Conservation (phyloP, 202 grass and related monocot species). For the Brachypodium distachyon region DNA sequence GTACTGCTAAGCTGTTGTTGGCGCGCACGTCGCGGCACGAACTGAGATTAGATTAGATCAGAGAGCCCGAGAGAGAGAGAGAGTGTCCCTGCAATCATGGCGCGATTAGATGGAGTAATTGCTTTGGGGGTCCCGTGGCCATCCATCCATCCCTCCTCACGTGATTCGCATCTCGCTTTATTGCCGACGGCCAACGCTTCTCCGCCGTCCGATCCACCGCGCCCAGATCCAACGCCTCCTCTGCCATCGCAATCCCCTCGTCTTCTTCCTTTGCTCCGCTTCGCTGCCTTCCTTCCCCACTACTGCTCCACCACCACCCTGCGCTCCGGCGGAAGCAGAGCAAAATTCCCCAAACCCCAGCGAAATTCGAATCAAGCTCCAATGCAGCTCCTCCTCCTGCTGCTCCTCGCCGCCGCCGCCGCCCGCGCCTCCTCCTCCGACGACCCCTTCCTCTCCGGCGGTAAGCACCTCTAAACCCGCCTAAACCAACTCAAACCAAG, state of each 20-base stretch:
- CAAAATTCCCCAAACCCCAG: not conserved
- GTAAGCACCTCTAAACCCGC: slow-evolving; percentile 25
- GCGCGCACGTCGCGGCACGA: too few species aligned
- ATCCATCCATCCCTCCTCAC: too few species aligned
- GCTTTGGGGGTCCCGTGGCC: too few species aligned
- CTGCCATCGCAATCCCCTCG: not conserved
- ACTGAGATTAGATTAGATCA: too few species aligned
- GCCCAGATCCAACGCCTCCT: not conserved
- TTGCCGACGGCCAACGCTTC: not conserved
- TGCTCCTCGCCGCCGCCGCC: slow-evolving; percentile 22
- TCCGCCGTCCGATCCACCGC: slow-evolving; percentile 16
- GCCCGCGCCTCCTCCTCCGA: slow-evolving; percentile 27
- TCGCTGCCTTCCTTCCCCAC: too few species aligned
- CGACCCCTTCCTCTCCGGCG: slow-evolving; percentile 78
- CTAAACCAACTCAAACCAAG: not conserved
- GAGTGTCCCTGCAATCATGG: too few species aligned
- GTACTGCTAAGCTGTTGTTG: too few species aligned
- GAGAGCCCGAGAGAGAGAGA: too few species aligned
- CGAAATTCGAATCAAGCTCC: not conserved
- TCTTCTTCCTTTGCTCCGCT: not conserved
- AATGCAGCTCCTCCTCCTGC: slow-evolving; percentile 37
- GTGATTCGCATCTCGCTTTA: too few species aligned
- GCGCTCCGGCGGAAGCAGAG: not conserved
- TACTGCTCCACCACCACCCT: slow-evolving; percentile 1
- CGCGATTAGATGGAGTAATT: too few species aligned